Evolutionary conservation across 2,329 filamentous ascomycete genomes (phyloP).

Genomic region (Oidium heveae): DNA sequence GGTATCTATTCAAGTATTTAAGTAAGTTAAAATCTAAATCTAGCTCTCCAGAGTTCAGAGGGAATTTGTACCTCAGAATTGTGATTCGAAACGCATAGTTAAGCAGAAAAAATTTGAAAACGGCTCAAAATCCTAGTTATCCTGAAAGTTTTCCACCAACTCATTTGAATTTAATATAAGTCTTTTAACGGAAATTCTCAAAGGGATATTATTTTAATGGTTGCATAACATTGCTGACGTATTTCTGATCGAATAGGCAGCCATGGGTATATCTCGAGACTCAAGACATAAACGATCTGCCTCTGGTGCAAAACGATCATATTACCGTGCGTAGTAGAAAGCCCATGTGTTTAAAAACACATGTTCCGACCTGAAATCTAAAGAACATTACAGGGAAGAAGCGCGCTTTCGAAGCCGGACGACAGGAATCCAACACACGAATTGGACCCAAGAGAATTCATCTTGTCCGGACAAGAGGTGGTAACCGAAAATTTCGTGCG

Average conservation of each 20-base stretch:
- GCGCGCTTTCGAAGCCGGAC: slow-evolving; percentile 98
- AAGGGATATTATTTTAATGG: too few relatives aligned
- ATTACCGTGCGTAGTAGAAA: slow-evolving; percentile 60
- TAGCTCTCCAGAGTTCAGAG: too few relatives aligned
- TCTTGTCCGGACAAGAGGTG: slow-evolving; percentile 88
- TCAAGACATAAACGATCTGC: slow-evolving; percentile 99
- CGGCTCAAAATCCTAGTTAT: too few relatives aligned
- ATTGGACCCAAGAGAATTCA: slow-evolving; percentile 94
- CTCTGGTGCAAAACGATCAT: slow-evolving; percentile 91
- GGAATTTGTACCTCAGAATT: too few relatives aligned
- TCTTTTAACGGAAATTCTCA: too few relatives aligned
- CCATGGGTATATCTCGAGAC: slow-evolving; percentile 99
- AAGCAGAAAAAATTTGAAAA: too few relatives aligned
- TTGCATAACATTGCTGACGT: too few relatives aligned
- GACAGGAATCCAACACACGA: slow-evolving; percentile 98
- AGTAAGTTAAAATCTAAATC: too few relatives aligned
- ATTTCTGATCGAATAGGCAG: slow-evolving; percentile 19
- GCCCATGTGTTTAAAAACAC: slow-evolving; percentile 37
- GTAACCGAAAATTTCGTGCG: slow-evolving; percentile 98
- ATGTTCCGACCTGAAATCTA: slow-evolving; percentile 44
- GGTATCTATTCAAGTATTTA: too few relatives aligned
- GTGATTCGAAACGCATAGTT: too few relatives aligned
- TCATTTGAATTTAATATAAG: too few relatives aligned
- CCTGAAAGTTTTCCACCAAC: too few relatives aligned
- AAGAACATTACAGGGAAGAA: slow-evolving; percentile 52